Base-by-base conservation (phyloP, 202 grass and related monocot species). In the Tripidium arundinaceum region DNA sequence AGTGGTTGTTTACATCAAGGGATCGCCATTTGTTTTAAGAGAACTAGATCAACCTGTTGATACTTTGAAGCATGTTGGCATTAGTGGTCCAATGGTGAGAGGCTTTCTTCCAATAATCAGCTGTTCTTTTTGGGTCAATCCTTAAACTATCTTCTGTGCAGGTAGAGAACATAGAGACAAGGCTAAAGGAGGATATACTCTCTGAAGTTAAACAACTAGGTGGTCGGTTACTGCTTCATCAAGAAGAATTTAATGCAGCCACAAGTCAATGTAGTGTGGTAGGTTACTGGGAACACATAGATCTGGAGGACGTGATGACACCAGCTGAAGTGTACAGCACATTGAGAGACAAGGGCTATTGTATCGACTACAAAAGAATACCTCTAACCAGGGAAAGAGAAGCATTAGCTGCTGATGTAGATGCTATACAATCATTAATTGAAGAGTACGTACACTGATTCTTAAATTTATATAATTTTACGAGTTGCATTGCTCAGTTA, bases 21-120 rank as follows among this genome's bases (percentile, higher is more conserved):
- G 86, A 19, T 87, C 86, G n/a, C 96, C 96, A 38, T 98, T 98
- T 90, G 96, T 98, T 91, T 91, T 98, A 79, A 98, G 96, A 89
- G 96, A 98, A 76, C 54, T 95, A 77, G 96, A 98, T 86, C 92
- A 93, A 68, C 92, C 96, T 86, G 88, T 98, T 79, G 92, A 98
- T 91, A 98, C 96, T 74, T 90, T 95, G 59, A 98, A 98, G 86
- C 96, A 98, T 98, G 96, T 95, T 89, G 96, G 96, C 73, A 98
- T 98, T 87, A 95, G 92, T 59, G 92, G 96, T 40, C 90, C 90
- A 55, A 80, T 91, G 90, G 96, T 98, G 78, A 95, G 80, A 91
- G 74, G 46, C 71, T 69, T 63, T 79, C 36, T 45, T 82, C 43
- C 39, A 79, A 68, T 84, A 31, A 29, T 72, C 4, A 37, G 57